A percentile compares a stretch with the other conserved stretches of the same genome.
Evolutionary conservation across 305 asterid genomes (phyloP).

Genomic region (Andrographis paniculata): DNA sequence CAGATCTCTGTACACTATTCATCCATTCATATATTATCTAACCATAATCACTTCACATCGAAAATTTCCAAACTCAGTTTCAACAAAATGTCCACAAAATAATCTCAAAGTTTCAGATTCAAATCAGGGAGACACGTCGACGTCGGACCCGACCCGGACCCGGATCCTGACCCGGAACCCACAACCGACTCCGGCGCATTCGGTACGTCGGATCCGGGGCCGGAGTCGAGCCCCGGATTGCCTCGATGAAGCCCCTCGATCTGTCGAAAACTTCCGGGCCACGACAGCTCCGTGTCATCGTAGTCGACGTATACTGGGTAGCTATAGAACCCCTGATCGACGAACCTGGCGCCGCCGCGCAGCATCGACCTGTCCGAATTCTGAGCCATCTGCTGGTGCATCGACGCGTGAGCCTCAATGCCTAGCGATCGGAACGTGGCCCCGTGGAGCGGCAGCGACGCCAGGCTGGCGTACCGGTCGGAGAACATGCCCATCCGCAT

Average conservation of each 20-base stretch:
- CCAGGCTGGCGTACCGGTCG: constrained; percentile 66
- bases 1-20: neutral
- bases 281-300: constrained; percentile 47
- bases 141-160: neutral
- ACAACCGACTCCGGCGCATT: neutral
- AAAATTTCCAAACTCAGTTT: neutral
- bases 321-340: constrained; percentile 50
- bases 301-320: constrained; percentile 51
- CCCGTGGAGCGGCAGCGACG: constrained; percentile 77
- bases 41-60: neutral
- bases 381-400: constrained; percentile 36
- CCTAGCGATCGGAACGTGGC: constrained; percentile 60
- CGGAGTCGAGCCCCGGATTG: no score
- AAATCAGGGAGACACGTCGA: constrained; percentile 64
- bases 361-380: constrained; percentile 17
- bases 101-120: constrained; percentile 47
- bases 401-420: constrained; percentile 61
- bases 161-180: neutral
- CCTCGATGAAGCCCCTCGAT: constrained; percentile 34
- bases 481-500: constrained; percentile 79
- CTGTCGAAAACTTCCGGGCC: constrained; percentile 90
- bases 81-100: constrained; percentile 17
- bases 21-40: neutral
- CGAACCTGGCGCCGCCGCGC: constrained; percentile 52
- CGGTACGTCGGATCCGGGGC: constrained; percentile 26